phyloP scores from a whole-genome alignment of 331 rosid species.

The Malus hybrid region DNA sequence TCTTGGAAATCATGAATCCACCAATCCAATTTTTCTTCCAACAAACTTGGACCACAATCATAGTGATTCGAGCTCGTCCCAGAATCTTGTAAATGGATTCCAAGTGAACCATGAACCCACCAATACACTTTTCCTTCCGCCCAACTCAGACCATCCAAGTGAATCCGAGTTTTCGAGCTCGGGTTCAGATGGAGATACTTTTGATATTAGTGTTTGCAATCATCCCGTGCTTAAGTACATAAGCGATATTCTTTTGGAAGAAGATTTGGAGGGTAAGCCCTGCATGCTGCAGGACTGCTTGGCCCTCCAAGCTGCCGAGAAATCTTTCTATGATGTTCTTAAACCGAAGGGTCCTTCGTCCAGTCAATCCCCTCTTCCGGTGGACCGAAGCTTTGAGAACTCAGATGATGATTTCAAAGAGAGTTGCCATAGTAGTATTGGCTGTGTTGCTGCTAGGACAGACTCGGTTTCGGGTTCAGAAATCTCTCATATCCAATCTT shows the following conservation, averaged over 20 bases:
- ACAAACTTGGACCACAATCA: constrained; percentile 10
- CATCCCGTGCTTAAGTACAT: constrained; percentile 48
- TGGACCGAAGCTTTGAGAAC: neutral
- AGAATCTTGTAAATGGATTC: neutral
- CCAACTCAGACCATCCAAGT: constrained; percentile 8
- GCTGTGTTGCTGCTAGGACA: neutral
- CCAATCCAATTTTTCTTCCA: constrained; percentile 13
- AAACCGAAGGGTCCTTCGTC: constrained; percentile 26
- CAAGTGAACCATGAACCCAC: neutral
- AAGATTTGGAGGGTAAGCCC: constrained; percentile 39
- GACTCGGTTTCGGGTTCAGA: neutral
- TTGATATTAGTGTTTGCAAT: constrained; percentile 27
- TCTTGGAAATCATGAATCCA: neutral
- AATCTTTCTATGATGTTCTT: constrained; percentile 60
- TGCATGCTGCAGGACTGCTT: constrained; percentile 60
- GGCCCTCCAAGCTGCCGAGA: constrained; percentile 82
- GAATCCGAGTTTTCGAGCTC: constrained; percentile 28
- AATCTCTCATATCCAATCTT: neutral
- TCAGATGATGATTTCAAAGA: neutral
- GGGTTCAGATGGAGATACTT: constrained; percentile 27
- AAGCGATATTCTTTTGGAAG: constrained; percentile 68
- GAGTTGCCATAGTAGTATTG: neutral
- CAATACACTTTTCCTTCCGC: neutral
- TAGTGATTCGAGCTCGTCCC: constrained; percentile 7
- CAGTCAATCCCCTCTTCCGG: neutral